phyloP scores from a whole-genome alignment of 768 basidiomycete genomes.

The Leccinum imitatum region DNA sequence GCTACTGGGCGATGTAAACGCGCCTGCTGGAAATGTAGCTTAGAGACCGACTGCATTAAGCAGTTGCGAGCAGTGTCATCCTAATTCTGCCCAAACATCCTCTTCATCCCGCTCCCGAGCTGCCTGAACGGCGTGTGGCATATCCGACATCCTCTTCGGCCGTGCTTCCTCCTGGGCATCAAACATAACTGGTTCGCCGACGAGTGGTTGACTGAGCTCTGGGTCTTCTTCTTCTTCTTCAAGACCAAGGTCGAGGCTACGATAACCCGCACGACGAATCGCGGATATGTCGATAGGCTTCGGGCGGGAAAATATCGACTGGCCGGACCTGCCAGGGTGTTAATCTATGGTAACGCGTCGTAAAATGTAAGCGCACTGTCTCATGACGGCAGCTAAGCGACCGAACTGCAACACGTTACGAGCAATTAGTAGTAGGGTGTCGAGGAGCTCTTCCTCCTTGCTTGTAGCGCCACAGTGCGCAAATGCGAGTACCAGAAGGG shows the following conservation, averaged over 20 bases:
- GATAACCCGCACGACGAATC: conserved; percentile 62
- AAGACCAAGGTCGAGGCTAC: conserved; percentile 67
- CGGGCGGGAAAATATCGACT: conserved; percentile 84
- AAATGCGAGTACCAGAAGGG: conserved; percentile 84
- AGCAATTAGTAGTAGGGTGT: conserved; percentile 88
- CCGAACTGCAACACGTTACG: conserved; percentile 93
- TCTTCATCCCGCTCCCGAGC: conserved; percentile 57
- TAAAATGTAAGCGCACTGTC: conserved; percentile 40
- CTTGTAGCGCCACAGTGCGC: conserved; percentile 80
- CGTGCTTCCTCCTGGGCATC: conserved; percentile 48
- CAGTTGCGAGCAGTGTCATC: conserved; percentile 27
- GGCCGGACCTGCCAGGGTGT: conserved; percentile 62
- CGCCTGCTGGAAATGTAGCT: too few species aligned
- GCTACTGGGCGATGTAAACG: too few species aligned
- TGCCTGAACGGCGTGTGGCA: conserved; percentile 60
- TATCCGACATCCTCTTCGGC: conserved; percentile 41
- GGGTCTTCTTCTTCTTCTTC: conserved; percentile 59
- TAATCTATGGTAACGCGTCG: conserved; percentile 5
- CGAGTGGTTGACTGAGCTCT: conserved; percentile 57
- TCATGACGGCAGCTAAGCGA: conserved; percentile 63
- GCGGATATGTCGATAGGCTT: conserved; percentile 83
- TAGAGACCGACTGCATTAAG: too few species aligned
- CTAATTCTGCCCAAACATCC: conserved; percentile 72
- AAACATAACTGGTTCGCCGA: conserved; percentile 61
- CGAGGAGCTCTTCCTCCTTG: conserved; percentile 92